phyloP scores from a whole-genome alignment of 2,329 filamentous ascomycete species.

The Hypoxylon sp. region DNA sequence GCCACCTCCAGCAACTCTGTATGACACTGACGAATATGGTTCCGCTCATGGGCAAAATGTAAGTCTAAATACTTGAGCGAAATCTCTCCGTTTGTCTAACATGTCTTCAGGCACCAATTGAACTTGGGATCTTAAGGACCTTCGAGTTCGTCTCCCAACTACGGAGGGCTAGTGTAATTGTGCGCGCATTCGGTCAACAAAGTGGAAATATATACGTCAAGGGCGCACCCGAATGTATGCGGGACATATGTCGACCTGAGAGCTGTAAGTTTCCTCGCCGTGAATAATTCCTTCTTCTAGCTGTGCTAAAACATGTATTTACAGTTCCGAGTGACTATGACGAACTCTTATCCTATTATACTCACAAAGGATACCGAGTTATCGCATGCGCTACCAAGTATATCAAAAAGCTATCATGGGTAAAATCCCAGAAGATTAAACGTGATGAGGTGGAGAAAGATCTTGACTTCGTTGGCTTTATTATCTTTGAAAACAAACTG shows the following conservation, averaged over 20 bases:
- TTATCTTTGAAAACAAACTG: slow-evolving; percentile 98
- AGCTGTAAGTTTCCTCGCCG: slow-evolving; percentile 70
- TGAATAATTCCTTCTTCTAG: background rate
- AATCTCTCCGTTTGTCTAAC: slow-evolving; percentile 34
- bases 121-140: slow-evolving; percentile 89
- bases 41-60: slow-evolving; percentile 49
- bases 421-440: slow-evolving; percentile 94
- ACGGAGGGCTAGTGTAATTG: slow-evolving; percentile 91
- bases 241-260: slow-evolving; percentile 86
- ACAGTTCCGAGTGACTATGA: slow-evolving; percentile 88
- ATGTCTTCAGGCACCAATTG: slow-evolving; percentile 67
- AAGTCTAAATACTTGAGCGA: slow-evolving; percentile 28
- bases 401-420: slow-evolving; percentile 88
- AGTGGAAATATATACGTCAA: slow-evolving; percentile 94
- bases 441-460: slow-evolving; percentile 85
- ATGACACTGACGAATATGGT: slow-evolving; percentile 55
- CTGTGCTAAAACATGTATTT: slow-evolving; percentile 41
- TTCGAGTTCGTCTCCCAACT: slow-evolving; percentile 97
- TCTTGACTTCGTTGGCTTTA: slow-evolving; percentile 93
- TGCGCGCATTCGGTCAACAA: slow-evolving; percentile 86
- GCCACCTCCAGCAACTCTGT: slow-evolving; percentile 75
- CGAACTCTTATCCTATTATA: slow-evolving; percentile 89
- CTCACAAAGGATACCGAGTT: slow-evolving; percentile 94
- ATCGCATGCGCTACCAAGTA: slow-evolving; percentile 95
- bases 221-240: slow-evolving; percentile 96